Conservation (phyloP, 108 stramenopile species). For the Chaetoceros tenuissimus region DNA sequence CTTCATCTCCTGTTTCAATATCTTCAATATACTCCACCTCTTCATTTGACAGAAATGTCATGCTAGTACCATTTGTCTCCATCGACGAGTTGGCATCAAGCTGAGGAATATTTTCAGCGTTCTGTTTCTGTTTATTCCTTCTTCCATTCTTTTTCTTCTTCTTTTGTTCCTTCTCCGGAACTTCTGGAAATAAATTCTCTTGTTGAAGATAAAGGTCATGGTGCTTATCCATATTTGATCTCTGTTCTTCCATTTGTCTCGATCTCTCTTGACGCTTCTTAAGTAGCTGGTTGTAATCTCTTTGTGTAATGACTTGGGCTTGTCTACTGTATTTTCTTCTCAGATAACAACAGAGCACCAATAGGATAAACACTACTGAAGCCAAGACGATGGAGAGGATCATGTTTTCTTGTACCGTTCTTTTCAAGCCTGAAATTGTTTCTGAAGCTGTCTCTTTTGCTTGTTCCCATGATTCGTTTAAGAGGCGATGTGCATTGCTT, state of each 20-base stretch:
- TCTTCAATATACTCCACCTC: background rate
- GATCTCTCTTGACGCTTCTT: background rate
- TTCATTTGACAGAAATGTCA: background rate
- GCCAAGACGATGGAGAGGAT: background rate
- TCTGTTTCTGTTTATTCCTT: background rate
- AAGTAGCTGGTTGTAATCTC: background rate
- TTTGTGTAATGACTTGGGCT: background rate
- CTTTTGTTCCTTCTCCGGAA: background rate
- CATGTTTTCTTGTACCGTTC: background rate
- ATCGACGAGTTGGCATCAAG: background rate
- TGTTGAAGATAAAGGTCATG: too few species aligned
- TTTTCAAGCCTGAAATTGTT: background rate
- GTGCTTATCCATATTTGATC: too few species aligned
- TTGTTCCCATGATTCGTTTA: background rate
- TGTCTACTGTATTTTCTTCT: background rate
- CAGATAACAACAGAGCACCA: background rate
- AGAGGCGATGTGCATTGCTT: background rate
- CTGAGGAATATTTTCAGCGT: background rate
- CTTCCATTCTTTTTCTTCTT: background rate
- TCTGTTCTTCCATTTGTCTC: background rate
- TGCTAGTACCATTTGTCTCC: background rate
- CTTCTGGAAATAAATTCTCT: too few species aligned
- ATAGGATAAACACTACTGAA: background rate
- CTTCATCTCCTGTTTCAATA: background rate
- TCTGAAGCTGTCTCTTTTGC: background rate